Evolutionary conservation across 1,139 yeast genomes (phyloP).

Genomic region (Zygosaccharomyces sapae): DNA sequence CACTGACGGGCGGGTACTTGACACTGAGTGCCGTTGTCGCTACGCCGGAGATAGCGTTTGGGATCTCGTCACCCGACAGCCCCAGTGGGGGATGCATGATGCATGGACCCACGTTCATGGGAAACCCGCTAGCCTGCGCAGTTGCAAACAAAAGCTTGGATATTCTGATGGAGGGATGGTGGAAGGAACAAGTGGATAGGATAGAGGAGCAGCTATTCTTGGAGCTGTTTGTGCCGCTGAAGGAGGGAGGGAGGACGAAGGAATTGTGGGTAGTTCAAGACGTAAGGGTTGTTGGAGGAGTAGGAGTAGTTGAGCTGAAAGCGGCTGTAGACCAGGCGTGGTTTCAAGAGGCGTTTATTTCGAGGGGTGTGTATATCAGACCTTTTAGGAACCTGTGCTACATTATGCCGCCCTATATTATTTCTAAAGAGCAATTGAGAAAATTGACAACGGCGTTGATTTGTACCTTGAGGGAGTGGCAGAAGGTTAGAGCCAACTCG

Average conservation of each 20-base stretch:
- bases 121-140: constrained; percentile 39
- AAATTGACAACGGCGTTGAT: too few relatives aligned
- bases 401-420: constrained; percentile 35
- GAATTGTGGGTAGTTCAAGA: constrained; percentile 19
- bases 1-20: constrained; percentile 36
- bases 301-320: constrained; percentile 34
- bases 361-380: constrained; percentile 30
- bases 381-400: constrained; percentile 32
- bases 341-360: constrained; percentile 25
- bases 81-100: constrained; percentile 24
- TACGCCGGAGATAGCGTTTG: constrained; percentile 21
- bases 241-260: constrained; percentile 17
- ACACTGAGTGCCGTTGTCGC: constrained; percentile 35
- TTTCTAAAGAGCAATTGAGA: constrained; percentile 20
- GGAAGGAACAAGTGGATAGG: constrained; percentile 25
- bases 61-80: constrained; percentile 15
- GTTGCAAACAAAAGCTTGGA: constrained; percentile 36
- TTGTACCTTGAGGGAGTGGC: too few relatives aligned
- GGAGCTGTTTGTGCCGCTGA: constrained; percentile 21
- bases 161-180: constrained; percentile 27
- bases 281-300: constrained; percentile 34
- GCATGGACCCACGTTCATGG: constrained; percentile 41
- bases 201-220: constrained; percentile 27
- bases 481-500: too few relatives aligned
- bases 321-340: constrained; percentile 23